Evolutionary conservation across 306 rosid genomes (phyloP), one percentile per base, ranked within the genome.

Genomic region (Calophaca sinica): DNA sequence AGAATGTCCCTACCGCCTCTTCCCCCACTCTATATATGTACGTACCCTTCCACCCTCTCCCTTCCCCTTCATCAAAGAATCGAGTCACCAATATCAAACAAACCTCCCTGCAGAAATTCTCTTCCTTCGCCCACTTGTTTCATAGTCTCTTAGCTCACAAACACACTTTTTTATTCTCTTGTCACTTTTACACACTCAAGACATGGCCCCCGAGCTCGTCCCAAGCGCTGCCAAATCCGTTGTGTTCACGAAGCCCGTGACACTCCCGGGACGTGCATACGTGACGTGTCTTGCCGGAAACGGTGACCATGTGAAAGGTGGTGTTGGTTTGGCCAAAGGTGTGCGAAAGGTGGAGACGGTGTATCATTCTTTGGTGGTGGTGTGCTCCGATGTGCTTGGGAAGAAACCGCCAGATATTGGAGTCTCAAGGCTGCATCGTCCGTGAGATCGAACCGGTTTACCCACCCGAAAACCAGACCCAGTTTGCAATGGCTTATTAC

Each of bases 401-500:
- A n/a, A n/a, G n/a, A 83, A 89, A n/a, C 88, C 88, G 93, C 14
- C 53, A 31, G 58, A 87, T 89, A 9, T 51, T 89, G 3, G 80
- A 76, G 12, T 81, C 81, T 0, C 93, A 89, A 55, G 93, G 93
- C 1, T 89, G 93, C 51, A 74, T 87, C 0, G 80, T 89, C 63
- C 82, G 84, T 0, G 85, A 89, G 73, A 87, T 89, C 3, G 84
- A 87, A 62, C 93, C 93, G 2, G 89, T 89, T 81, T 83, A 85
- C 38, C 93, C 93, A 5, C 93, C 93, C 0, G 80, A 81, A 68
- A 89, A 81, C 28, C 88, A 87, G 14, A 87, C 91, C 5, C 85
- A 81, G 57, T 89, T 85, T 39, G 93, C 93, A 2, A 89, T 89
- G 93, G 93, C 93, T 2, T 89, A 89, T 58, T 89, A 89, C 63